These are phyloP conservation scores for Penicillium maclennaniae DNA, from an alignment of 495 filamentous ascomycete species.

Conservation along the genomic window DNA sequence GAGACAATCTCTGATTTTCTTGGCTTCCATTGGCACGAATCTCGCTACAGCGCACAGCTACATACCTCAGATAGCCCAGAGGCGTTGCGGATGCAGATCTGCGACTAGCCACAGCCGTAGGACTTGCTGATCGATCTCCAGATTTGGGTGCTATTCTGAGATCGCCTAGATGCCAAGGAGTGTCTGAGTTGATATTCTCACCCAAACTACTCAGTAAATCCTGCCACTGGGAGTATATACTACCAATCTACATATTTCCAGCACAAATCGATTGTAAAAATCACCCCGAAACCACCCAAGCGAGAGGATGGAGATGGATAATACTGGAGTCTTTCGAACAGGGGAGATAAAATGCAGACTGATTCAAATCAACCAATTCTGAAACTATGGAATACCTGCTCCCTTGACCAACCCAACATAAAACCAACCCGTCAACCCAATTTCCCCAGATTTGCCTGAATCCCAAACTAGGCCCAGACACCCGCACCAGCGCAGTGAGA, in stretches of 20 bases:
- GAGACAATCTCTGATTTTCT: neutral
- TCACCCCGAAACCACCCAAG: no score
- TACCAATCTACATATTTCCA: no score
- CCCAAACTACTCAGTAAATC: no score
- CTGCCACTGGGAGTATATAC: no score
- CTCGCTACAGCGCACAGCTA: constrained; percentile 14
- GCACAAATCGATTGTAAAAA: no score
- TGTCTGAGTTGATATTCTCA: no score
- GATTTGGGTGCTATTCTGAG: neutral
- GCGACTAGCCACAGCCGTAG: neutral
- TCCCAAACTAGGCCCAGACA: neutral
- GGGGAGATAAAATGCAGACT: neutral
- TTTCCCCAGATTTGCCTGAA: constrained; percentile 13
- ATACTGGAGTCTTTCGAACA: no score
- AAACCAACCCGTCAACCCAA: neutral
- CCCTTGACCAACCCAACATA: constrained; percentile 3
- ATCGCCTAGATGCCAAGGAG: neutral
- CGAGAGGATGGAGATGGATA: no score
- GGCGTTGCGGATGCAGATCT: constrained; percentile 5
- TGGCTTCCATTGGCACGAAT: neutral
- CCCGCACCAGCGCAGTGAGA: neutral
- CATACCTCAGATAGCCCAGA: neutral
- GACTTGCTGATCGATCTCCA: neutral
- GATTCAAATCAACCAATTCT: neutral
- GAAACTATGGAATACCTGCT: neutral